Base-by-base conservation (phyloP, 257 asterid genomes). In the Nemophila menziesii region DNA sequence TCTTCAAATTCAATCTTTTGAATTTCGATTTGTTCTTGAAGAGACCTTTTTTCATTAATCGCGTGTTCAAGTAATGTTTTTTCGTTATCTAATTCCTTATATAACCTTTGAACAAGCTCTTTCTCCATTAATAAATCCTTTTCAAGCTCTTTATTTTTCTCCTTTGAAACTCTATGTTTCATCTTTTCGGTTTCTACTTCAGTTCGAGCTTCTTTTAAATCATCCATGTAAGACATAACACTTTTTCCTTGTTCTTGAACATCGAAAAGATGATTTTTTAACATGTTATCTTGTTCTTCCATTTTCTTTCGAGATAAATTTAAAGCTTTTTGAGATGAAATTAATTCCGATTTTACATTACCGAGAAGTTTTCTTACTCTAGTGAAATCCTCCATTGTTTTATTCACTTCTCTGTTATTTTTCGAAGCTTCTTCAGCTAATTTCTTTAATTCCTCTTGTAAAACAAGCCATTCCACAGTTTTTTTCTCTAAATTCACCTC, bases 391-490 rank as follows among this genome's bases (percentile, higher is more conserved):
- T 73, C 74, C 43, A 38, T 16, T 34, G 92, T 51, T 27, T 65
- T 58, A 63, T 63, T 75, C 54, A 73, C 85, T 70, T 73, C 76
- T 27, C 49, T 62, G n/a, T 44, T 49, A 44, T 60, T 78, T 61
- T 74, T 79, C 20, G 74, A 64, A 21, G 80, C 57, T 49, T 66
- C 85, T 49, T 66, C 73, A 5, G 66, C 77, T 19, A 84, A 71
- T 56, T 43, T 76, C 64, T 70, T 80, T 65, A 89, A 14, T 44
- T 89, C 93, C 48, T 72, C 71, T 44, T 67, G 92, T 14, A 70
- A 71, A 49, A 75, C 56, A 49, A 84, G 67, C 95, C 95, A 89
- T 48, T 83, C 81, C 69, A 44, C 56, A 13, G 97, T 73, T 57
- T 63, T 81, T 71, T 83, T 74, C 77, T 75, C 77, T 74, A 89